These are phyloP conservation scores for Microthyrium microscopicum DNA, from an alignment of 2,329 filamentous ascomycete species.

Conservation along the genomic window DNA sequence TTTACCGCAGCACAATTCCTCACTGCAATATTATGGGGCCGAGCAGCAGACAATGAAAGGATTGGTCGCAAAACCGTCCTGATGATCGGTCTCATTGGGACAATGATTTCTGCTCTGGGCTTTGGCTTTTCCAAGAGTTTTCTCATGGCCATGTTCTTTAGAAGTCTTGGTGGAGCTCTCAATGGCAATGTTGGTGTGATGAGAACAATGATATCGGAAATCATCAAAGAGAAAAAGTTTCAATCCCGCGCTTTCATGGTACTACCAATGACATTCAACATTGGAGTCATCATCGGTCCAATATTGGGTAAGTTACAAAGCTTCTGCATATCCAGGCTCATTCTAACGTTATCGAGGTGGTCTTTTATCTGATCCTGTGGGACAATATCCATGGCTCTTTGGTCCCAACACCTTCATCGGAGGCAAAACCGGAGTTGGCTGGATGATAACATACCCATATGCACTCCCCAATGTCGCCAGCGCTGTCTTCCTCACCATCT, in stretches of 20 bases:
- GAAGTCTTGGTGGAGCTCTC: conserved; percentile 47
- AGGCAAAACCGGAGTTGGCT: conserved; percentile 39
- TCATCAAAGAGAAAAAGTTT: conserved; percentile 51
- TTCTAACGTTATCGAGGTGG: conserved; percentile 36
- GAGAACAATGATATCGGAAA: conserved; percentile 58
- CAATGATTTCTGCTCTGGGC: conserved; percentile 45
- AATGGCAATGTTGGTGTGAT: conserved; percentile 62
- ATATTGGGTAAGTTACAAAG: conserved; percentile 15
- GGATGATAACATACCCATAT: conserved; percentile 50
- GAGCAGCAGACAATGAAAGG: conserved; percentile 44
- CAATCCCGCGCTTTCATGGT: conserved; percentile 39
- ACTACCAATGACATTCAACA: conserved; percentile 52
- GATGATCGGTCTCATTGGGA: conserved; percentile 58
- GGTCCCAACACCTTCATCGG: conserved; percentile 41
- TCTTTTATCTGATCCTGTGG: conserved; percentile 47
- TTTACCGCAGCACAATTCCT: conserved; percentile 72
- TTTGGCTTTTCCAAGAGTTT: conserved; percentile 55
- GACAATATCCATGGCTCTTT: conserved; percentile 45
- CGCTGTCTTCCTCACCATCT: conserved; percentile 39
- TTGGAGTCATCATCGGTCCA: conserved; percentile 30
- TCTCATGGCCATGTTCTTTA: conserved; percentile 43
- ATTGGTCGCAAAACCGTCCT: conserved; percentile 61
- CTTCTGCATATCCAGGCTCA: neutral
- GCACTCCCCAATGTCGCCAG: conserved; percentile 53
- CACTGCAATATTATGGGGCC: conserved; percentile 70